Evolutionary conservation across 306 rosid species (phyloP), one percentile per base, ranked within the genome.

Genomic region (Prunus armeniaca): DNA sequence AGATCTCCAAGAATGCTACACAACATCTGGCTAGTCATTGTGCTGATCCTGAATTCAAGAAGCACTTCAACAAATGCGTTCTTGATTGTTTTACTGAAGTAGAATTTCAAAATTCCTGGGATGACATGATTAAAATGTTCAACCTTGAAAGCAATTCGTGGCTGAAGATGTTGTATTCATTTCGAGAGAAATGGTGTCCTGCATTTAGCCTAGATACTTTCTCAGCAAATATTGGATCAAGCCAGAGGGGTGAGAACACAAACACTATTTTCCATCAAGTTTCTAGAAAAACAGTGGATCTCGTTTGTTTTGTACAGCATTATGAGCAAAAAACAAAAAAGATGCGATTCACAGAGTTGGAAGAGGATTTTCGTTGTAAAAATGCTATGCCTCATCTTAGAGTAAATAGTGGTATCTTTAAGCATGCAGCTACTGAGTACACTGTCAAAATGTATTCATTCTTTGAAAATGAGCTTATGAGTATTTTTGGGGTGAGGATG

Each of bases 141-240:
- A 38, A 71, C 73, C 82, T 79, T 65, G 77, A 79, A 34, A 79
- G 82, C 47, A 43, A 66, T 43, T 12, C 54, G n/a, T 66, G 71
- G 71, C 71, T 66, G 51, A 41, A 66, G 32, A 66, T 43, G 71
- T 41, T 66, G 54, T 20, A 43, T 66, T 43, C 71, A n/a, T 18
- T 66, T 43, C 47, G 52, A 66, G 71, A 43, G 32, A 66, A 66
- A 43, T 66, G 71, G 71, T 43, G 52, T 20, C 71, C 54, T 20
- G 71, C 71, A 9, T 43, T 43, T 22, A 41, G 54, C 54, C 45
- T 45, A 43, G 71, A 43, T 66, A 45, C 71, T 66, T 68, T 68
- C 57, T 46, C 72, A 22, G 72, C 72, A 14, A 54, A 71, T 71
- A n/a, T 56, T 54, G 65, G 18, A 22, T 72, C 76, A 18, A 56